Base-by-base conservation (phyloP, 2,329 filamentous ascomycete species). In the Chaetomiaceae sp. region DNA sequence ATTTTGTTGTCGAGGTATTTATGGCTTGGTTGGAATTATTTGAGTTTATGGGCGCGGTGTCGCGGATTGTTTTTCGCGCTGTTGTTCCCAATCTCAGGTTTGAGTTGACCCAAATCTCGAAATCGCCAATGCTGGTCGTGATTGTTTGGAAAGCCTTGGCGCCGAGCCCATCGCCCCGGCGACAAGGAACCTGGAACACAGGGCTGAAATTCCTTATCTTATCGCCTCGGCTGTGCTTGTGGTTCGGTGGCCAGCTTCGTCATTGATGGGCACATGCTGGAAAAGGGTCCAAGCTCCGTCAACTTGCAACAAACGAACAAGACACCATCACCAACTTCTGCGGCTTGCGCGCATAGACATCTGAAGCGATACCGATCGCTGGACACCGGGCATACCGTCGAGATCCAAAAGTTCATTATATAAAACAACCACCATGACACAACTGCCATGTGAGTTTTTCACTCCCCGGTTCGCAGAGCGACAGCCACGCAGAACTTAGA, bases 401-500 rank as follows among this genome's bases (percentile, higher is more conserved):
- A n/a, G n/a, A n/a, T n/a, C 38, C 10, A 9, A 23, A 3, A 14
- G 8, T 34, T 17, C 17, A 6, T 13, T 5, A 9, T 17, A 19
- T 19, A 4, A 14, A 49, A 3, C 12, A 44, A n/a, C 40, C 51
- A 47, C 39, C 31, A 63, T 63, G 61, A 57, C 61, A 44, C 58
- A 62, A 54, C 60, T 63, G 25, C 61, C 61, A 30, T 62, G 61
- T 63, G 56, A 23, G 59, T 54, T 25, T 16, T 5, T 17, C 17
- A 13, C 39, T 17, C 2, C 19, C 33, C 10, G n/a, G 39, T 40
- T 23, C 64, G 54, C 46, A 21, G 20, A 37, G 14, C 19, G 17
- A 38, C 10, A 51, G n/a, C n/a, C n/a, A n/a, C n/a, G n/a, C n/a
- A 54, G 46, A 58, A 50, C 41, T 27, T 12, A 12, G 7, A 31